Evolutionary conservation across 2,329 filamentous ascomycete species (phyloP).

Genomic region (Cladosporium halotolerans): DNA sequence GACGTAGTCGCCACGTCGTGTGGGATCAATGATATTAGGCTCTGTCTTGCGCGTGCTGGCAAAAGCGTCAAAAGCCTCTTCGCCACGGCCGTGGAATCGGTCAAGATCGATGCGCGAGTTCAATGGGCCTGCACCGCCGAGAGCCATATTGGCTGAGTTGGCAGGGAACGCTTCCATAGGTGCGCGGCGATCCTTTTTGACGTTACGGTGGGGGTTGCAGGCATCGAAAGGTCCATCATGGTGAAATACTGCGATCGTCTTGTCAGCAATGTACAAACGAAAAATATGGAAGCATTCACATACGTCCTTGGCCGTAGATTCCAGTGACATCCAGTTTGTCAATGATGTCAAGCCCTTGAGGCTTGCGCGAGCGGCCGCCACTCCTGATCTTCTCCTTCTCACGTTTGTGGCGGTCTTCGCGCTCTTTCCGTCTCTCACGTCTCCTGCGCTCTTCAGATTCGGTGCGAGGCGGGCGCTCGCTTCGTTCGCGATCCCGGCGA

Average conservation of each 20-base stretch:
- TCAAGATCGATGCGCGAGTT: constrained; percentile 77
- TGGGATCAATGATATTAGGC: constrained; percentile 58
- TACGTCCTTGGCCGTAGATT: constrained; percentile 76
- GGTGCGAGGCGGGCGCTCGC: constrained; percentile 23
- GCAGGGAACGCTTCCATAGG: constrained; percentile 96
- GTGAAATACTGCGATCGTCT: constrained; percentile 66
- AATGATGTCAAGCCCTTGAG: constrained; percentile 70
- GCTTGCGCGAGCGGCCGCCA: constrained; percentile 31
- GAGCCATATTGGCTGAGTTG: constrained; percentile 82
- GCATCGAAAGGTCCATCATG: constrained; percentile 97
- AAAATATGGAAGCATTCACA: constrained; percentile 51
- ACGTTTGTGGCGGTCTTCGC: constrained; percentile 48
- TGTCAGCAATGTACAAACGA: not conserved
- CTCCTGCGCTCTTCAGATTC: constrained; percentile 49
- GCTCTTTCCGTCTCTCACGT: constrained; percentile 38
- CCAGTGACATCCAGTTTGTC: constrained; percentile 95
- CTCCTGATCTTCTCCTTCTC: constrained; percentile 34
- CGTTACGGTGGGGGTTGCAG: constrained; percentile 88
- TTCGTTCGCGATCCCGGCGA: constrained; percentile 39
- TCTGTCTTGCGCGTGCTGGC: constrained; percentile 41
- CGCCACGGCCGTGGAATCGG: constrained; percentile 75
- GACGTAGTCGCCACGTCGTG: constrained; percentile 60
- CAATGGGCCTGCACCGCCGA: constrained; percentile 81
- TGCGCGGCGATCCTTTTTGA: constrained; percentile 71
- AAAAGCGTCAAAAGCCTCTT: constrained; percentile 85